Base-by-base conservation (phyloP, 2,329 filamentous ascomycete species). In the Penicillium brasilianum region DNA sequence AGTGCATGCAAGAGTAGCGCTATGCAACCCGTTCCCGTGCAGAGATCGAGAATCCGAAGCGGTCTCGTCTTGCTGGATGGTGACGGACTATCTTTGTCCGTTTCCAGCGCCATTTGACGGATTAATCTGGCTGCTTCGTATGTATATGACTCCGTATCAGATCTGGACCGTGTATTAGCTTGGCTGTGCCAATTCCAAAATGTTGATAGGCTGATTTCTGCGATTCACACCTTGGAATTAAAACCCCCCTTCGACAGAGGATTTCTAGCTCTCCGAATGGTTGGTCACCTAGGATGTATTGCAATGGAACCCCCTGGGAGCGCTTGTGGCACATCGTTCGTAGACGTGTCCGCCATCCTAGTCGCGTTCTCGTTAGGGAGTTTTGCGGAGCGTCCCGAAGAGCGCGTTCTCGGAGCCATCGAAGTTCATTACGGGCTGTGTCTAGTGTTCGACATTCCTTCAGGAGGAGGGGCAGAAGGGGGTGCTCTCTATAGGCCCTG, bases 1-100 rank as follows among this genome's bases (percentile, higher is more conserved):
- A 88, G 82, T 37, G 88, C 81, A 63, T 90, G 86, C 7, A 97
- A 82, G 3, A 92, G 84, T 9, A 98, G 84, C 0, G 92, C 85
- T 64, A 98, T 96, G 77, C 94, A 97, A 4, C 95, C 95, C 5
- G 91, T 92, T 10, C 95, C 95, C 0, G 92, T 93, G 76, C 95
- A 98, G 32, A 97, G 82, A 75, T 99, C 95, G 9, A 97, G 76
- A 43, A 98, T 81, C 13, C 83, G 84, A 13, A 96, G 68, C 16
- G 71, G 63, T 68, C 67, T 30, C 30, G 7, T 34, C 9, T 48
- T 10, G 16, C n/a, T n/a, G 13, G 51, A 13, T 28, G 16, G 32
- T n/a, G 32, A 39, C 20, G 34, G 18, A 37, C 13, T 9, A 22
- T 10, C 13, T 10, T 20, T 25, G 13, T 39, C 34, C 16, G 20